phyloP scores from a whole-genome alignment of 1,284 basidiomycete genomes.

The Ceratorhiza oryzae-sativae region DNA sequence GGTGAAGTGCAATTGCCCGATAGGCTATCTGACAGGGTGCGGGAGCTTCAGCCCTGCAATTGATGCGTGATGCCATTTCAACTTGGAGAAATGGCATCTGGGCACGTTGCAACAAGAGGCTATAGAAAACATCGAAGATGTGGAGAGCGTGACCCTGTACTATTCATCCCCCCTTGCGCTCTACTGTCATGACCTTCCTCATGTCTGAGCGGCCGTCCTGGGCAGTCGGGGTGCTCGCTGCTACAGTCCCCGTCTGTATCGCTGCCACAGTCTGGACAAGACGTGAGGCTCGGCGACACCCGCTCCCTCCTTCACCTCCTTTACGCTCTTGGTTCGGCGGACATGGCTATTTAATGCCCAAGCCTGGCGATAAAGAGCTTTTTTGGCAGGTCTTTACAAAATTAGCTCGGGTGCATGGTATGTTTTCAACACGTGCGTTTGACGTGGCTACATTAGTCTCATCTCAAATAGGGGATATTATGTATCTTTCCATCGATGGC shows the following conservation, averaged over 20 bases:
- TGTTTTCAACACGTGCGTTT: neutral
- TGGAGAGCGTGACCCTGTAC: too few species aligned
- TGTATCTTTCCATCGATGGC: constrained; percentile 1
- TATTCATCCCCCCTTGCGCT: too few species aligned
- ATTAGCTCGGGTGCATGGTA: neutral
- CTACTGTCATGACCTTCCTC: neutral
- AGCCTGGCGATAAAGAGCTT: neutral
- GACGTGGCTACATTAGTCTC: neutral
- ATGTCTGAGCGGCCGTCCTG: neutral
- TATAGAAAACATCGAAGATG: too few species aligned
- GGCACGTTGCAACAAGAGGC: too few species aligned
- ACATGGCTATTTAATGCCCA: neutral
- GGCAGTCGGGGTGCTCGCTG: neutral
- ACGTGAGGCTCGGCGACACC: neutral
- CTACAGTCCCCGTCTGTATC: neutral
- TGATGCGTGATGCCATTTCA: too few species aligned
- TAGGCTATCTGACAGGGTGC: too few species aligned
- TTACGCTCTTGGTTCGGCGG: constrained; percentile 3
- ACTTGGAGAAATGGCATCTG: too few species aligned
- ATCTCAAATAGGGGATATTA: neutral
- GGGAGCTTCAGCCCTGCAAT: too few species aligned
- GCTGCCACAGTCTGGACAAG: neutral
- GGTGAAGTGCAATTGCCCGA: too few species aligned
- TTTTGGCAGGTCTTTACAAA: constrained; percentile 9
- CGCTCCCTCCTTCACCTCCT: constrained; percentile 13